Base-by-base conservation (phyloP, 257 asterid species). In the Lycium barbarum region DNA sequence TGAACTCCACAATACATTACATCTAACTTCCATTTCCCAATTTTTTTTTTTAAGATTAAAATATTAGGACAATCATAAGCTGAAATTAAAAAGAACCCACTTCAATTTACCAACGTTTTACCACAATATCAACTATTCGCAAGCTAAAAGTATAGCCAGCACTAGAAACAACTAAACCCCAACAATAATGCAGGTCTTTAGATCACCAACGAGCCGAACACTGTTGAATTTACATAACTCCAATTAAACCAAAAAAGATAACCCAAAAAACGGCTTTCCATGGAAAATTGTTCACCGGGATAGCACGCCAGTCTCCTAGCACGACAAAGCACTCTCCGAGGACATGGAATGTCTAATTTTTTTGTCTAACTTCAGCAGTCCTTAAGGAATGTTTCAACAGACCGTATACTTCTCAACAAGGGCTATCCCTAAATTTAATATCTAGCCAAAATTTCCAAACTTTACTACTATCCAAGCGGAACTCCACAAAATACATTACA, bases 171-270 rank as follows among this genome's bases (percentile, higher is more conserved):
- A 83, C 82, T 83, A 59, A 86, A 82, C 88, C 45, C 49, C 72
- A 83, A 54, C 80, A 85, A 58, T 70, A 89, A 87, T 66, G 82
- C 88, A 87, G 91, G 85, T 85, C 87, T 84, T 74, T 62, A 81
- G 66, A 85, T 83, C 84, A 58, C 80, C 43, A 62, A 65, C 53
- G 83, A 65, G 13, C 22, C 6, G 35, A 26, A 36, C 7, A 7
- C 35, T 35, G 40, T 65, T 18, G 22, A 22, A 83, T 84, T 49
- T 38, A 57, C 53, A 55, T 71, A 55, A 62, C 86, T 83, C 83
- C 58, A 40, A 63, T 74, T 78, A 65, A 83, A 84, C 85, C 62
- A 61, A 63, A 73, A 58, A 81, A 62, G 18, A 54, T 76, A 73
- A 72, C 82, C 61, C 33, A 26, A 26, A 26, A 66, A 66, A 4